Evolutionary conservation across 2,329 filamentous ascomycete species (phyloP).

Genomic region (Exophiala spinifera): DNA sequence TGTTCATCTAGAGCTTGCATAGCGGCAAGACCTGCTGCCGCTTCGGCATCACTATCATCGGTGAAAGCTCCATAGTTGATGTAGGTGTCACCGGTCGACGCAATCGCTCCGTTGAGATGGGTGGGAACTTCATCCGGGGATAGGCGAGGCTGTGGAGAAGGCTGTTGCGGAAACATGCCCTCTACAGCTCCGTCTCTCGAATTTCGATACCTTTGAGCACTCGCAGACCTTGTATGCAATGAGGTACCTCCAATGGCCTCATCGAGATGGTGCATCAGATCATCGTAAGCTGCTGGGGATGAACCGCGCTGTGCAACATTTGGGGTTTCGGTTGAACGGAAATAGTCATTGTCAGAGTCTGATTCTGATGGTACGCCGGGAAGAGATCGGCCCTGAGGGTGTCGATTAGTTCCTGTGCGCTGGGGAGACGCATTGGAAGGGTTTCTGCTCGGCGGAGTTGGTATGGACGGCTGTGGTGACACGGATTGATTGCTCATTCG

Average conservation of each 20-base stretch:
- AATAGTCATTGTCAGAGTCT: conserved; percentile 33
- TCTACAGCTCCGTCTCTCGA: conserved; percentile 13
- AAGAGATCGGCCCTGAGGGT: conserved; percentile 58
- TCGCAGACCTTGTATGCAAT: conserved; percentile 10
- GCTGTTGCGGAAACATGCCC: conserved; percentile 29
- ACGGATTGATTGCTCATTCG: conserved; percentile 33
- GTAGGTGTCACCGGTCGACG: conserved; percentile 45
- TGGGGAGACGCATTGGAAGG: conserved; percentile 49
- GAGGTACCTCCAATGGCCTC: conserved; percentile 41
- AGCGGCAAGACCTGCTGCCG: conserved; percentile 76
- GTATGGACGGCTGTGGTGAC: conserved; percentile 39
- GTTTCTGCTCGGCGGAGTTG: conserved; percentile 52
- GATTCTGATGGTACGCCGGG: conserved; percentile 55
- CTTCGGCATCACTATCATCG: conserved; percentile 86
- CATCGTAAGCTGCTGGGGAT: conserved; percentile 49
- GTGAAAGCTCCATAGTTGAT: conserved; percentile 50
- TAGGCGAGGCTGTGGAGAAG: conserved; percentile 28
- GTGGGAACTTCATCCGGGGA: conserved; percentile 45
- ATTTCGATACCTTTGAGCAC: conserved; percentile 14
- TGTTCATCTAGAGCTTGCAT: conserved; percentile 79
- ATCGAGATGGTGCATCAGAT: conserved; percentile 57
- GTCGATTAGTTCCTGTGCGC: conserved; percentile 53
- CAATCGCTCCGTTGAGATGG: conserved; percentile 51
- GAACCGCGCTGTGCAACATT: conserved; percentile 34
- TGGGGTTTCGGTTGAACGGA: conserved; percentile 28